Evolutionary conservation across 2,329 filamentous ascomycete species (phyloP).

Genomic region (Xylaria sp.): DNA sequence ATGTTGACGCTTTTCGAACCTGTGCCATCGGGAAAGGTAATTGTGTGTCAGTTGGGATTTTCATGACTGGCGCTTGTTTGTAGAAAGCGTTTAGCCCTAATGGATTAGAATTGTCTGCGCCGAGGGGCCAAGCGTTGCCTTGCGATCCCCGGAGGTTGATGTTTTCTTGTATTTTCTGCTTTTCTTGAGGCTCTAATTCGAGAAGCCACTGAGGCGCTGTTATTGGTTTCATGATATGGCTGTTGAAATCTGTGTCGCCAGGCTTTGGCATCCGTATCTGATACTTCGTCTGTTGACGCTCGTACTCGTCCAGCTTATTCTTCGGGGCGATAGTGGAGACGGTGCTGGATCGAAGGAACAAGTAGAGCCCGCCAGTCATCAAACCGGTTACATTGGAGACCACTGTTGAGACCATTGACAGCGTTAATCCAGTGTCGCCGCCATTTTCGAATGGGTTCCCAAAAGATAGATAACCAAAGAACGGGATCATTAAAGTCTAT

Average conservation of each 20-base stretch:
- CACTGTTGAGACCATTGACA: conserved; percentile 73
- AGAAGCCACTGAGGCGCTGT: conserved; percentile 46
- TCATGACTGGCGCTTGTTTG: conserved; percentile 40
- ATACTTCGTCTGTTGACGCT: conserved; percentile 57
- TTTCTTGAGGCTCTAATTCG: conserved; percentile 52
- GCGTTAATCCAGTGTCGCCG: conserved; percentile 59
- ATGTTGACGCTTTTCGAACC: conserved; percentile 51
- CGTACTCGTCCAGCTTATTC: conserved; percentile 59
- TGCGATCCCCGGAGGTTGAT: conserved; percentile 43
- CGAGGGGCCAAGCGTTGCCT: conserved; percentile 36
- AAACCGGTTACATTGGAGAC: conserved; percentile 74
- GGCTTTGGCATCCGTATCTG: conserved; percentile 41
- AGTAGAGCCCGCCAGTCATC: conserved; percentile 71
- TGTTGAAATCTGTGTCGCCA: conserved; percentile 47
- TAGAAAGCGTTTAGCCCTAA: conserved; percentile 52
- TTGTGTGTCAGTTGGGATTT: conserved; percentile 50
- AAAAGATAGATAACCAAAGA: conserved; percentile 69
- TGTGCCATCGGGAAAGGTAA: conserved; percentile 46
- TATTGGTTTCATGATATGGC: conserved; percentile 53
- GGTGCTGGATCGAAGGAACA: conserved; percentile 73
- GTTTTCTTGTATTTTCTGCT: conserved; percentile 51
- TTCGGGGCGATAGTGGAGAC: conserved; percentile 64
- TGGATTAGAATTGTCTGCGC: conserved; percentile 48
- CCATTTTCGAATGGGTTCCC: conserved; percentile 51
- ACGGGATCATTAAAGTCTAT: conserved; percentile 71